Evolutionary conservation across 2,329 filamentous ascomycete species (phyloP), one percentile per base, ranked within the genome.

Genomic region (Colletotrichum navitas): DNA sequence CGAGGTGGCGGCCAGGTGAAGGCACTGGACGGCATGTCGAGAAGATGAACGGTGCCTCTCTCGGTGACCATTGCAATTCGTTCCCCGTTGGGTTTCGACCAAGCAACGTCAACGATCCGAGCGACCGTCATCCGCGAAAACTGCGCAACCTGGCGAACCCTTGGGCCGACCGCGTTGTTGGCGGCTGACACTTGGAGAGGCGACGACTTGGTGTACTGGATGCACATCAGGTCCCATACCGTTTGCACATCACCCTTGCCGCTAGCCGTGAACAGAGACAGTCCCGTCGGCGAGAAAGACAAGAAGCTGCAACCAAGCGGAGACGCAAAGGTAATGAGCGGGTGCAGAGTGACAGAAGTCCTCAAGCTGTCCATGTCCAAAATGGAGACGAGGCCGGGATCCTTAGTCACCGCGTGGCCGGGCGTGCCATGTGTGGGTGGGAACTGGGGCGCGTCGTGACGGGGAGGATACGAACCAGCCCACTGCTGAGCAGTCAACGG

Each of bases 71-170:
- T 91, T 1, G 95, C 95, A 49, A 97, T 84, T 70, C 93, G 91
- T 78, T 97, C 93, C 29, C 93, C 94, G 67, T 91, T 91, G 4
- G 93, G 93, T 66, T 89, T 88, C 1, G 92, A 92, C 96, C 96
- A 99, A 3, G 91, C 90, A 52, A 97, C 93, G 77, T 98, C 95
- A 29, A 98, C 89, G 66, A 98, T 94, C 65, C 93, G 93, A 3
- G 96, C 94, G 60, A 95, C 92, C 2, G 95, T 98, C 89, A 98
- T 92, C 51, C 96, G 91, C 26, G 94, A 93, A 78, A 97, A 98
- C 72, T 95, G 91, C 10, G 94, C 94, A 72, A 98, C 87, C 79
- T 97, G 94, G 59, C 94, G 91, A 41, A 98, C 93, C 68, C 88
- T 85, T 7, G 88, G 87, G 0, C 89, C 86, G 21, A 81, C 80